Base-by-base conservation (phyloP, 805 yeast genomes). In the Wickerhamiella vanderwaltii region DNA sequence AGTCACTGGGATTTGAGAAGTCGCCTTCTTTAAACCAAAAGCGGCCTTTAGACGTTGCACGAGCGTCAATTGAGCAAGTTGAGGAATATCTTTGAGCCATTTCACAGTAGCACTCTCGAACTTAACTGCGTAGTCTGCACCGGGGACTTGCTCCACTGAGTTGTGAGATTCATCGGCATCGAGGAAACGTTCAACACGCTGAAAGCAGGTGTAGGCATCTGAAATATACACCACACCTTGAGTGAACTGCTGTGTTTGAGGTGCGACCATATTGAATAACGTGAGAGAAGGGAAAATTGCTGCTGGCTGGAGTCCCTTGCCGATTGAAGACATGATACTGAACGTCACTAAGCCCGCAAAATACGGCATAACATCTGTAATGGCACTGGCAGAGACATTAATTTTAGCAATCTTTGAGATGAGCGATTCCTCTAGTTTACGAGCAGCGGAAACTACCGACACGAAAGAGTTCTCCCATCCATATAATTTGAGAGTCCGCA, bases 401-500 rank as follows among this genome's bases (percentile, higher is more conserved):
- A 11, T 23, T 66, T 83, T 71, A 41, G 62, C 65, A 47, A 75
- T 68, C 45, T 86, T 69, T 39, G 66, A 64, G 3, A 54, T 50
- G 71, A 82, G 76, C 60, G 86, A 96, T 17, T 63, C 55, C 0
- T 55, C 52, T 13, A 5, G n/a, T 20, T 22, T 13, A 56, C 96
- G 72, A 19, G 73, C 65, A 9, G 65, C 67, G 12, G 72, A 54
- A 28, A 87, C 69, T 40, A 69, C 63, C 9, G 67, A 57, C 42
- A 68, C 67, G 56, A 84, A 87, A 1, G 95, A 85, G 24, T 67
- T 67, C 61, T 87, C 96, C 95, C 95, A 87, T 1, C 93, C 82
- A 58, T 86, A 87, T 57, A 72, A 81, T 63, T 87, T 87, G 58
- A 87, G 82, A 57, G 79, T 71, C 54, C 81, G 83, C 69, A 87